Conservation (phyloP, 1,284 basidiomycete genomes). For the Megacollybia platyphylla region DNA sequence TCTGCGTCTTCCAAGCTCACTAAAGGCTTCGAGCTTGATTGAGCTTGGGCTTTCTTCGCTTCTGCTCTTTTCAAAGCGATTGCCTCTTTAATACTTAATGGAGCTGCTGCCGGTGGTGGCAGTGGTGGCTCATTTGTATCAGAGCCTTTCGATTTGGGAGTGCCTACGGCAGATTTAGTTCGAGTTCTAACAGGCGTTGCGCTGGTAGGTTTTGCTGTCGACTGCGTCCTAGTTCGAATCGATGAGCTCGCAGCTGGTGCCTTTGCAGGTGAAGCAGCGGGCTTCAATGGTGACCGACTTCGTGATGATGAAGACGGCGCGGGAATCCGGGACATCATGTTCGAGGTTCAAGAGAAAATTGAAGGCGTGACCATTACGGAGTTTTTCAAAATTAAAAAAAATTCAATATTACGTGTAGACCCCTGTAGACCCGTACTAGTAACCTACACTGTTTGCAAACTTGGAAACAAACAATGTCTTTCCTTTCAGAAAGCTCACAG, state of each 20-base stretch:
- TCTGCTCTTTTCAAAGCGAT: constrained; percentile 66
- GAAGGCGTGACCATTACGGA: no score
- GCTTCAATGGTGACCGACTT: not conserved
- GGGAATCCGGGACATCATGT: constrained; percentile 1
- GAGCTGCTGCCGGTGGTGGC: constrained; percentile 16
- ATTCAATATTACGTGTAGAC: no score
- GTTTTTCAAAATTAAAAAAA: no score
- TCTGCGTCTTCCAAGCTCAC: constrained; percentile 23
- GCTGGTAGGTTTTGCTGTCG: not conserved
- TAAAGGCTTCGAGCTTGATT: not conserved
- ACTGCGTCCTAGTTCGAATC: not conserved
- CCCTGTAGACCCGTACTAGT: no score
- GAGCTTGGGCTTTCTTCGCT: constrained; percentile 42
- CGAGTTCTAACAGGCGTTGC: not conserved
- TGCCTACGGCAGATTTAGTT: not conserved
- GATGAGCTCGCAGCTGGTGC: not conserved
- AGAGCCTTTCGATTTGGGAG: not conserved
- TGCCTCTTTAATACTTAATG: constrained; percentile 54
- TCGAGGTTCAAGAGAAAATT: no score
- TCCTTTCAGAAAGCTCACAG: not conserved
- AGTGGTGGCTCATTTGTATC: not conserved
- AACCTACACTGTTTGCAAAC: no score
- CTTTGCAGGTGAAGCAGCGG: not conserved
- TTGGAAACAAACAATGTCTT: not conserved
- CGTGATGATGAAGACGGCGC: not conserved